Conservation (phyloP, 1,284 basidiomycete genomes). For the Pseudozyma sp. region DNA sequence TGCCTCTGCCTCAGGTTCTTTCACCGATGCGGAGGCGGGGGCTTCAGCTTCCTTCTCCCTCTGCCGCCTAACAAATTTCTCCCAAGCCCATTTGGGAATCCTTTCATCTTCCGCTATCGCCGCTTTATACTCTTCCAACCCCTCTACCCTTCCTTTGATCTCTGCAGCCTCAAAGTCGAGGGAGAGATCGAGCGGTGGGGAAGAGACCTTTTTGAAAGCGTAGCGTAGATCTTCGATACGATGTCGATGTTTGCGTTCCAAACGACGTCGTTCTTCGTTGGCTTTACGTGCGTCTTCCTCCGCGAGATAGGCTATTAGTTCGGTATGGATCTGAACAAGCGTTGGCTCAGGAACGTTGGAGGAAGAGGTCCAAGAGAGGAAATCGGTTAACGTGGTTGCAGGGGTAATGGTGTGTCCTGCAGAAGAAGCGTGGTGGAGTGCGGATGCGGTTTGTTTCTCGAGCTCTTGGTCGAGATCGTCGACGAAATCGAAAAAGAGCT, state of each 20-base stretch:
- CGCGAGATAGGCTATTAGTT: constrained; percentile 29
- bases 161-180: constrained; percentile 27
- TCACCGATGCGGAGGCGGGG: neutral
- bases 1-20: neutral
- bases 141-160: constrained; percentile 23
- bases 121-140: constrained; percentile 40
- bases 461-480: constrained; percentile 87
- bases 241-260: constrained; percentile 85
- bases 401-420: constrained; percentile 72
- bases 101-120: constrained; percentile 49
- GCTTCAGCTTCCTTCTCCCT: constrained; percentile 40
- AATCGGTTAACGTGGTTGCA: constrained; percentile 71
- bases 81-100: constrained; percentile 58
- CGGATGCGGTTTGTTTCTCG: constrained; percentile 78
- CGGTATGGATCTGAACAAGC: constrained; percentile 26
- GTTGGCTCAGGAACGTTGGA: constrained; percentile 18
- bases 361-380: constrained; percentile 70
- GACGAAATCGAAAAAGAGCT: constrained; percentile 94
- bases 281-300: constrained; percentile 33
- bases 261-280: constrained; percentile 78
- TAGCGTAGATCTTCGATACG: constrained; percentile 95
- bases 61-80: constrained; percentile 61
- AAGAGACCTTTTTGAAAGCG: constrained; percentile 84
- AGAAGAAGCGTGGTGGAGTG: constrained; percentile 75
- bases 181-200: constrained; percentile 73